A percentile compares a stretch with the other conserved stretches of the same genome.
Conservation (phyloP, 2,329 filamentous ascomycete species). For the Hypoxylon sp. region DNA sequence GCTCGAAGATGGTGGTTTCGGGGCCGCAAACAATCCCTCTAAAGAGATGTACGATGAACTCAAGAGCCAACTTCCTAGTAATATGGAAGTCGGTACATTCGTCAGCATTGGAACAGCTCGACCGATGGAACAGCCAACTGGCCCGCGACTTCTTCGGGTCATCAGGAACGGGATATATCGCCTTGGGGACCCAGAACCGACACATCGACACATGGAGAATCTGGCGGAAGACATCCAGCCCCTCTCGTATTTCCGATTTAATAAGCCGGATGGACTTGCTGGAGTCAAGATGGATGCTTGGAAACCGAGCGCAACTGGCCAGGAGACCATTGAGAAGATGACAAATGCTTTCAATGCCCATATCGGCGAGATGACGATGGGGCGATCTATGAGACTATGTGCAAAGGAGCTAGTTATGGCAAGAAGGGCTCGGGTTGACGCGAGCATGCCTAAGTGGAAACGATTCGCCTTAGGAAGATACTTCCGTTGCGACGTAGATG, state of each 20-base stretch:
- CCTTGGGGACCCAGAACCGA: slow-evolving; percentile 13
- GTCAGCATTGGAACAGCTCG: slow-evolving; percentile 39
- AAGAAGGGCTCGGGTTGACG: slow-evolving; percentile 4
- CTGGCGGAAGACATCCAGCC: not conserved
- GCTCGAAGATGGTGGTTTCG: slow-evolving; percentile 36
- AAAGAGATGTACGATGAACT: slow-evolving; percentile 25
- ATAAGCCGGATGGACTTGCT: slow-evolving; percentile 7
- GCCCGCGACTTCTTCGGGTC: not conserved
- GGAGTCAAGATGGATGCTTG: slow-evolving; percentile 24
- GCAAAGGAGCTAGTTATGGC: slow-evolving; percentile 7
- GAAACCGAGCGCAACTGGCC: slow-evolving; percentile 15
- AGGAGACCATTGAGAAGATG: slow-evolving; percentile 13
- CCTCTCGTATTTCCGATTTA: slow-evolving; percentile 28
- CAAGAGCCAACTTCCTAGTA: not conserved
- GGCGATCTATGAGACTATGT: not conserved
- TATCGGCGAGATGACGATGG: not conserved
- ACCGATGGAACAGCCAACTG: not conserved
- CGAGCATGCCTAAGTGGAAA: slow-evolving; percentile 24
- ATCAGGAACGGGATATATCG: not conserved
- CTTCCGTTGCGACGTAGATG: slow-evolving; percentile 21
- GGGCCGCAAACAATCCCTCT: slow-evolving; percentile 36
- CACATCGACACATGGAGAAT: slow-evolving; percentile 3
- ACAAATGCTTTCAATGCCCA: not conserved
- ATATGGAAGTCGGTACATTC: slow-evolving; percentile 11
- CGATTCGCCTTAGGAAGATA: slow-evolving; percentile 31